Percentiles rank a stretch among this genome's conserved stretches.
Evolutionary conservation across 2,329 filamentous ascomycete genomes (phyloP).

Genomic region (Eutypa lata): DNA sequence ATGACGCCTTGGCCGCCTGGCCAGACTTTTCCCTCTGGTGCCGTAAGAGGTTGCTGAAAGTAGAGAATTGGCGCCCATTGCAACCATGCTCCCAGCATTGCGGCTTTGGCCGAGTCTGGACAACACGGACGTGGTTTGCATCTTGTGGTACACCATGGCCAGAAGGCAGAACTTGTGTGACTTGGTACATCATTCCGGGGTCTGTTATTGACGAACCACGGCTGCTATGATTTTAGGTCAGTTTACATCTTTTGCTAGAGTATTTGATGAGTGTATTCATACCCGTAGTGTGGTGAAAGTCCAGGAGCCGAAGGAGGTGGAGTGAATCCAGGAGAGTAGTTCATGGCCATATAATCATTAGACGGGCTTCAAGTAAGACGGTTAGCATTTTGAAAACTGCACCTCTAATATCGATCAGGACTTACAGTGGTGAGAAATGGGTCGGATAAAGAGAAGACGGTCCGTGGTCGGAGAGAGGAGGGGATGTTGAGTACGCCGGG

Average conservation of each 20-base stretch:
- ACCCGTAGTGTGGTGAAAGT: slow-evolving; percentile 39
- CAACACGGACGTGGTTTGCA: slow-evolving; percentile 59
- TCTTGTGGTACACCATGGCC: slow-evolving; percentile 33
- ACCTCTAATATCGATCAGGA: not conserved
- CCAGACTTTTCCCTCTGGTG: slow-evolving; percentile 95
- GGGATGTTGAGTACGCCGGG: slow-evolving; percentile 44
- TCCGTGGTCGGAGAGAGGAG: slow-evolving; percentile 41
- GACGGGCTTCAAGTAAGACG: slow-evolving; percentile 15
- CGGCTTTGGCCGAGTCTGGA: slow-evolving; percentile 81
- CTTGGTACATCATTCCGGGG: slow-evolving; percentile 40
- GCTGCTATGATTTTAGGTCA: slow-evolving; percentile 24
- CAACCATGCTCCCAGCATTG: slow-evolving; percentile 98
- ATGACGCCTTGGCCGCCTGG: slow-evolving; percentile 82
- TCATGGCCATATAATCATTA: slow-evolving; percentile 43
- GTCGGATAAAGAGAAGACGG: slow-evolving; percentile 25
- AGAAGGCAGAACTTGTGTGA: slow-evolving; percentile 35
- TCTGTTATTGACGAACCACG: slow-evolving; percentile 41
- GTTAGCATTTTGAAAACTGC: slow-evolving; percentile 18
- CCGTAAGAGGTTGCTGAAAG: slow-evolving; percentile 88
- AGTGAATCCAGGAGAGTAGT: slow-evolving; percentile 37
- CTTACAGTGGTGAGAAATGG: slow-evolving; percentile 27
- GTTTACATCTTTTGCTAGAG: slow-evolving; percentile 8
- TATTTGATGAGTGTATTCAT: slow-evolving; percentile 16
- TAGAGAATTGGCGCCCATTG: slow-evolving; percentile 92
- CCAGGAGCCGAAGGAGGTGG: slow-evolving; percentile 25